Conservation (phyloP, 164 flowering plant species). For the Vitis rupestris region DNA sequence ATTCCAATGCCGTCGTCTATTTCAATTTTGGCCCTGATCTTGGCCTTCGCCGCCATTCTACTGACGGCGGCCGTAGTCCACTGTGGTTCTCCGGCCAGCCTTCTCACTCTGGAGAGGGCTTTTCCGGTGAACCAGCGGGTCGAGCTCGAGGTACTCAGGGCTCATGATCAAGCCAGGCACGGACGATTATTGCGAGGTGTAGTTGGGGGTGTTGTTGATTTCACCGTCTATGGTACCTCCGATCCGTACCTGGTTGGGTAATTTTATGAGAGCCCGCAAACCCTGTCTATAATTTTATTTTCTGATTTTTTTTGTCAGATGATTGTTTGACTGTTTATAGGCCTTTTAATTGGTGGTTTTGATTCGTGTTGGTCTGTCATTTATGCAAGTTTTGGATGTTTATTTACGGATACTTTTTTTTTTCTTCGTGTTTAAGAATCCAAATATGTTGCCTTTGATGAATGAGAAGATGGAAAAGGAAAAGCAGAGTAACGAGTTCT, state of each 20-base stretch:
- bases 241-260: conserved; percentile 64
- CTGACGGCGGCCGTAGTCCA: conserved; percentile 18
- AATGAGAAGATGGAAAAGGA: too few species aligned
- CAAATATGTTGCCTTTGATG: too few species aligned
- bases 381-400: too few species aligned
- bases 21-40: conserved; percentile 4
- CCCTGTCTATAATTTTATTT: neutral
- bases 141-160: conserved; percentile 37
- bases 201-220: conserved; percentile 58
- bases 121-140: conserved; percentile 38
- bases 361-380: too few species aligned
- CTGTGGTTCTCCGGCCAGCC: conserved; percentile 24
- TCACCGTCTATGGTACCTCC: conserved; percentile 46
- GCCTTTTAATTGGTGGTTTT: neutral
- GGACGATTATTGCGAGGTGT: conserved; percentile 43
- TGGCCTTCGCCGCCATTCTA: conserved; percentile 19
- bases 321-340: neutral
- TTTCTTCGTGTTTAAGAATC: too few species aligned
- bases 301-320: neutral
- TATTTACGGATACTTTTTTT: too few species aligned
- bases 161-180: conserved; percentile 50
- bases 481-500: too few species aligned
- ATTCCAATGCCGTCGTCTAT: conserved; percentile 3
- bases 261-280: conserved; percentile 5
- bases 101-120: conserved; percentile 46